These are phyloP conservation scores for Coprinellus micaceus DNA, from an alignment of 768 basidiomycete species.

Conservation along the genomic window DNA sequence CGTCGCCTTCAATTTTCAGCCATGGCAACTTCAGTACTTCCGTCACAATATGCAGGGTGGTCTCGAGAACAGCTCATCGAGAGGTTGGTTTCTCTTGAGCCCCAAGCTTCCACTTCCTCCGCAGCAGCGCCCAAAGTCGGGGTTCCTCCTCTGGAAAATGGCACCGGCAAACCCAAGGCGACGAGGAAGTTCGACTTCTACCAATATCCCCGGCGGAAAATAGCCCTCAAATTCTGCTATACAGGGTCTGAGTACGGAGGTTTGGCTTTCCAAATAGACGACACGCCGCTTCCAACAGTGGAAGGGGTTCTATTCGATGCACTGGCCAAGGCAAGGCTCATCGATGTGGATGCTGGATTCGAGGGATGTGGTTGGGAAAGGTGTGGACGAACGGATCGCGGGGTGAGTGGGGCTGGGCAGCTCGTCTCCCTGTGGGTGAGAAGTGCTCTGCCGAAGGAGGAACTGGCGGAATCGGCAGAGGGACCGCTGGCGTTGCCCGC, in stretches of 20 bases:
- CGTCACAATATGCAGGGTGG: constrained; percentile 30
- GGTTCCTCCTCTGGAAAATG: constrained; percentile 12
- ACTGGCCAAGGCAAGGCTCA: constrained; percentile 69
- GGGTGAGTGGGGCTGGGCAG: constrained; percentile 92
- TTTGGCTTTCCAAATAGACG: constrained; percentile 72
- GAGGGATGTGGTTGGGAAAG: constrained; percentile 88
- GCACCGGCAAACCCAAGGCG: constrained; percentile 22
- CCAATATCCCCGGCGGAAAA: constrained; percentile 74
- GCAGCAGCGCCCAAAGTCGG: constrained; percentile 6
- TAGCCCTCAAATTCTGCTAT: constrained; percentile 91
- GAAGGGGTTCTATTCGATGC: constrained; percentile 84
- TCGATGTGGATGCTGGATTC: constrained; percentile 69
- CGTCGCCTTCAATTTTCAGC: constrained; percentile 4
- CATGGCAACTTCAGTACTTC: constrained; percentile 11
- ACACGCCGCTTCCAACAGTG: constrained; percentile 81
- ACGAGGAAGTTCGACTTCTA: constrained; percentile 55
- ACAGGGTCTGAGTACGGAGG: constrained; percentile 91
- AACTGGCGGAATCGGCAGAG: constrained; percentile 12
- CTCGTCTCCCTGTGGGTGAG: constrained; percentile 90
- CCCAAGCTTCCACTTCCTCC: too few relatives aligned
- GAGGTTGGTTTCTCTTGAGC: constrained; percentile 52
- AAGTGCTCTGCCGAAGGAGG: constrained; percentile 49
- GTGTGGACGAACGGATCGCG: constrained; percentile 93
- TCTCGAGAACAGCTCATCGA: constrained; percentile 66
- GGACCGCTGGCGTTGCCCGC: background rate